Conservation (phyloP, 1,284 basidiomycete species). For the Trichosporon sp. region DNA sequence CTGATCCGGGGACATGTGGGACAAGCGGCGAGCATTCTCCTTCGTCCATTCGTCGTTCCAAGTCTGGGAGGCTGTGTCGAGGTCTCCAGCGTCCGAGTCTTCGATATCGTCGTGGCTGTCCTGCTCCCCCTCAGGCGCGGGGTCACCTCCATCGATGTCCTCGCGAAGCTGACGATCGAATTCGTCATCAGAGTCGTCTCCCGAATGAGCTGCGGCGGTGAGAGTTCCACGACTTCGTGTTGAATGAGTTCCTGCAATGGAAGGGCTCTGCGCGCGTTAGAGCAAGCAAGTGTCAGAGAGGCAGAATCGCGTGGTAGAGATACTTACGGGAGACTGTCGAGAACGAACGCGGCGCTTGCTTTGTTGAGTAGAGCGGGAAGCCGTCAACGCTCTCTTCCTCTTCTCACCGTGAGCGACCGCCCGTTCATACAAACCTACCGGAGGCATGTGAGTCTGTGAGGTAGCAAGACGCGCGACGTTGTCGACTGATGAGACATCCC, state of each 20-base stretch:
- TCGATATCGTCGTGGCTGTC: neutral
- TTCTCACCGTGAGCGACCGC: neutral
- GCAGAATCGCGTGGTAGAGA: too few species aligned
- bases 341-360: neutral
- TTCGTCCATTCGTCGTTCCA: neutral
- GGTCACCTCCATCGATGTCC: neutral
- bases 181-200: too few species aligned
- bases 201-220: too few species aligned
- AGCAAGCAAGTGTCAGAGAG: too few species aligned
- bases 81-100: neutral
- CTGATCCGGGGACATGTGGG: neutral
- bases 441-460: neutral
- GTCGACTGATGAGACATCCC: neutral
- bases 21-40: neutral
- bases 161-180: too few species aligned
- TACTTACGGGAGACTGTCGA: too few species aligned
- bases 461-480: neutral
- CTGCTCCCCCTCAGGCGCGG: neutral
- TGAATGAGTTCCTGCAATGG: too few species aligned
- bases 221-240: too few species aligned
- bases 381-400: neutral
- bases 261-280: too few species aligned
- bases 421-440: neutral
- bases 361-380: neutral
- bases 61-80: neutral